Base-by-base conservation (phyloP, 2,329 filamentous ascomycete species). In the Aschersonia sp. region DNA sequence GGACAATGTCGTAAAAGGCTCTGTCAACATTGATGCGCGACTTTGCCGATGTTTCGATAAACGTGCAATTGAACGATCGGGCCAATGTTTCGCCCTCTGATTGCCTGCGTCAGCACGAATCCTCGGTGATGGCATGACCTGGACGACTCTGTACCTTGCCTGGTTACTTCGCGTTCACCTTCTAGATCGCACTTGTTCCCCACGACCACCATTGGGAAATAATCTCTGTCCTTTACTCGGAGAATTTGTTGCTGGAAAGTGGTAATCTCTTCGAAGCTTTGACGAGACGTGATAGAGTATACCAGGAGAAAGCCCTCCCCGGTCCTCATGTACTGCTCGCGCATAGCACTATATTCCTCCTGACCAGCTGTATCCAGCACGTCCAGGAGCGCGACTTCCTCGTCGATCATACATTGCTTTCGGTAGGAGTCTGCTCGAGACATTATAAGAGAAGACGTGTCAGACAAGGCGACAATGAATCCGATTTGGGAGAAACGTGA, bases 151-250 rank as follows among this genome's bases (percentile, higher is more conserved):
- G 54, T 76, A 95, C 90, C 90, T 79, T 94, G 83, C 71, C 84
- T 83, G 54, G 87, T 85, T 51, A 98, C 92, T 60, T 90, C 85
- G 62, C 92, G 80, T 70, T 98, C 90, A 58, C 75, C 75, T 62
- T 96, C 90, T 65, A 98, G 72, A 87, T 98, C 92, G 71, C 90
- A 96, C 77, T 98, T 98, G 79, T 98, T 98, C 58, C 88, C 92
- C 42, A 97, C 92, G 43, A 98, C 86, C 50, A 97, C 95, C 74
- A 98, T 97, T 58, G 92, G 92, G 74, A 98, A 98, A 68, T 96
- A 95, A 70, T 98, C 92, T 79, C 95, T 97, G 73, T 97, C 92
- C 78, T 98, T 98, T 60, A 98, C 92, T 58, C 92, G 76, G 57
- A 98, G 75, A 64, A 98, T 98, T 70, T 98, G 92, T 75, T 97